Base-by-base conservation (phyloP, 1,139 yeast genomes). In the Taiozyma sp. region DNA sequence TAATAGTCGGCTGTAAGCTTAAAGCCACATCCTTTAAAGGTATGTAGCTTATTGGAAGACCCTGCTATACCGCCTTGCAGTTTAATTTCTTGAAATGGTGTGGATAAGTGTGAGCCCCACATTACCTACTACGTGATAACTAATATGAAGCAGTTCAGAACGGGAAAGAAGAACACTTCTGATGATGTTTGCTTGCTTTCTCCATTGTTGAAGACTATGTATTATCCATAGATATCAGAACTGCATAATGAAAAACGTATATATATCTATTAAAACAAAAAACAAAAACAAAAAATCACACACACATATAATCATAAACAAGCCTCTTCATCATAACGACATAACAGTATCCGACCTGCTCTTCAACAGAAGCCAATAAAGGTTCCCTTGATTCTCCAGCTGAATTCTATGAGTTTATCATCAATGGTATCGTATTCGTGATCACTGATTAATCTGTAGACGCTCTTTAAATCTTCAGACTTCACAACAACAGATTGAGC, bases 311-410 rank as follows among this genome's bases (percentile, higher is more conserved):
- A 19, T 13, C 35, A 32, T 32, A 32, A 32, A 30, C 11, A 14
- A 11, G 7, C 6, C 19, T 32, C 35, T 32, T 30, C 19, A 11
- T 37, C 24, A 37, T 37, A 37, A 37, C 24, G 24, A 5, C 41
- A 19, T 16, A 37, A 37, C 35, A 32, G 19, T 32, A 14, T 14
- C 16, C 7, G n/a, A 6, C 9, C 7, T 14, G 35, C n/a, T 14
- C 16, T 32, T 32, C 7, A 47, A 11, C 43, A 41, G 39, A 49
- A 44, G 24, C 54, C 53, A 3, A 52, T 49, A 21, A 59, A 49
- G 11, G 43, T 52, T 29, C 55, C 53, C 35, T 54, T 57, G 16
- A 61, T 51, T 48, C 64, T 54, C 65, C 65, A 62, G 3, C 43
- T 24, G 6, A 57, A 30, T 37, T 60, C 63, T 6, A 44, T 43